Evolutionary conservation across 139 green algal genomes (phyloP).

Genomic region (Monoraphidium neglectum): DNA sequence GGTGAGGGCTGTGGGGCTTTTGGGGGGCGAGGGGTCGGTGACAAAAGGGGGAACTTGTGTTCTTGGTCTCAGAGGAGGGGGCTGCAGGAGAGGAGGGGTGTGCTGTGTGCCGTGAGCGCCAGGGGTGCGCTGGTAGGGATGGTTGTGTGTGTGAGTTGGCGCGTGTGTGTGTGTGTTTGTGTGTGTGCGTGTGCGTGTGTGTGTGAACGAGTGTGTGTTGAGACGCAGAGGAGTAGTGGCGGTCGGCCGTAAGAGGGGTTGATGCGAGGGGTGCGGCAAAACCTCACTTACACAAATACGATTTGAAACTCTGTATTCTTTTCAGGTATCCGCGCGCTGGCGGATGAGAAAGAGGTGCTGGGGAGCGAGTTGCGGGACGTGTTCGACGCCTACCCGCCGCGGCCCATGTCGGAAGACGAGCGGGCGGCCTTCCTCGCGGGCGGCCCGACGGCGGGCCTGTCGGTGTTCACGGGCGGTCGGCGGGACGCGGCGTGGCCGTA

Average conservation of each 20-base stretch:
- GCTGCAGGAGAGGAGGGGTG: constrained; percentile 31
- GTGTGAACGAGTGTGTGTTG: no score
- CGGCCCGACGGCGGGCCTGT: constrained; percentile 22
- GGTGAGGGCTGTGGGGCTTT: no score
- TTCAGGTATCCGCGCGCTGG: constrained; percentile 18
- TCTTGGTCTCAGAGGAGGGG: no score
- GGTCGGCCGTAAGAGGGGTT: no score
- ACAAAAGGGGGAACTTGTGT: no score
- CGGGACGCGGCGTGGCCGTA: constrained; percentile 44
- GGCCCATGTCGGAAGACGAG: neutral
- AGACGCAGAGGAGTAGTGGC: no score
- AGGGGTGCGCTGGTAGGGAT: neutral
- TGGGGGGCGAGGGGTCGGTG: neutral
- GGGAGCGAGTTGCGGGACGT: constrained; percentile 49
- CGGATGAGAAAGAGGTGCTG: constrained; percentile 22
- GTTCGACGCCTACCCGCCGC: constrained; percentile 43
- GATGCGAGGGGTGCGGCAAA: no score
- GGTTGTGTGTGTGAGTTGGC: neutral
- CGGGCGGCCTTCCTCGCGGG: neutral
- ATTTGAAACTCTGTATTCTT: no score
- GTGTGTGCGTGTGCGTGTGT: no score
- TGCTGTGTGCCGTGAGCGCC: constrained; percentile 14
- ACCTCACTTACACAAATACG: no score
- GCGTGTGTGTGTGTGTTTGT: no score
- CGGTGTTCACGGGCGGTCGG: constrained; percentile 28